Percentiles rank a stretch among this genome's conserved stretches.
These are phyloP conservation scores for Cucurbita moschata DNA, from an alignment of 306 rosid species.

Conservation along the genomic window DNA sequence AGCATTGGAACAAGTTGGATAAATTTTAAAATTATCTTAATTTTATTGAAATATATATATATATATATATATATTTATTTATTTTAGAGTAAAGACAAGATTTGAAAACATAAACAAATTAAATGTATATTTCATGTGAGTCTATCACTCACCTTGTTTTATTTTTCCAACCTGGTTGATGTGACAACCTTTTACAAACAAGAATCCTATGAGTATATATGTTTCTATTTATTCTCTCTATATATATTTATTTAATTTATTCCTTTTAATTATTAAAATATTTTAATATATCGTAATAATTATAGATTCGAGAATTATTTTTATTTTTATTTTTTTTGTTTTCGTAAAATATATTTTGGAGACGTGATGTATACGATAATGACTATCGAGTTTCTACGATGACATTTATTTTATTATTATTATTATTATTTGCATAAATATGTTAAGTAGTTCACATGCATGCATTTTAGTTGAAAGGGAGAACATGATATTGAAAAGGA, in stretches of 20 bases:
- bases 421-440: background rate
- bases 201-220: constrained; percentile 1
- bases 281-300: too few species aligned
- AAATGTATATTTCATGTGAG: background rate
- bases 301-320: too few species aligned
- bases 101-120: background rate
- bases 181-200: background rate
- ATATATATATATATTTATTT: background rate
- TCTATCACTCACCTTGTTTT: background rate
- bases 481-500: background rate
- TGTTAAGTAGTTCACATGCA: background rate
- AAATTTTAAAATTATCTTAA: background rate
- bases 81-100: background rate
- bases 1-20: background rate
- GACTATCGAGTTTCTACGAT: background rate
- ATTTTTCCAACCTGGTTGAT: background rate
- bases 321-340: background rate
- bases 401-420: background rate
- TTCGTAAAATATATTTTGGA: background rate
- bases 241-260: background rate
- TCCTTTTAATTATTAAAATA: too few species aligned
- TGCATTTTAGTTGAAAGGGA: background rate
- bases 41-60: background rate
- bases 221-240: background rate
- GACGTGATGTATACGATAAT: background rate